These are phyloP conservation scores for Xylogone sp. DNA, from an alignment of 2,329 filamentous ascomycete genomes.

Conservation along the genomic window DNA sequence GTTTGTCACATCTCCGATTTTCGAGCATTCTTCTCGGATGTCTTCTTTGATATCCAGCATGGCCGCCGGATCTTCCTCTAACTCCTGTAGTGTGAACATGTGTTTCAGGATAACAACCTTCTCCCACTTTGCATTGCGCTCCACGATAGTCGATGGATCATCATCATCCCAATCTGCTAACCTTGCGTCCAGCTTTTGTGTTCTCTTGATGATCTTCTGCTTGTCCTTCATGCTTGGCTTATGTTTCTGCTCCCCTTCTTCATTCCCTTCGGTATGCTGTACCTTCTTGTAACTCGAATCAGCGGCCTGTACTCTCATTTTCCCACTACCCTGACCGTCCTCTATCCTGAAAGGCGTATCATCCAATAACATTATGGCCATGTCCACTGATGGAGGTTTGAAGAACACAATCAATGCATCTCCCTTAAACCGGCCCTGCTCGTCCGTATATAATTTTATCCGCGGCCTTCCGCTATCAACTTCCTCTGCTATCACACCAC, in stretches of 20 bases:
- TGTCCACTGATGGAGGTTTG: constrained; percentile 86
- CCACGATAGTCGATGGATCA: constrained; percentile 58
- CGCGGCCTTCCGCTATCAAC: constrained; percentile 83
- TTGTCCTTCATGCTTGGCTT: constrained; percentile 64
- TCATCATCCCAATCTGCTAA: constrained; percentile 96
- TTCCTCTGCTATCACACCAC: constrained; percentile 88
- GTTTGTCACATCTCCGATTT: constrained; percentile 84
- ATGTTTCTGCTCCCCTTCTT: constrained; percentile 40
- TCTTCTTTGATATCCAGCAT: constrained; percentile 93
- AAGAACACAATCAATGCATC: constrained; percentile 93
- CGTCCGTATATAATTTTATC: constrained; percentile 89
- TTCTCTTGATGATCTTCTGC: constrained; percentile 86
- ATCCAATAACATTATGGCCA: constrained; percentile 77
- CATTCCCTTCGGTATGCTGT: constrained; percentile 53
- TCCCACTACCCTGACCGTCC: constrained; percentile 46
- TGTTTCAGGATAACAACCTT: constrained; percentile 85
- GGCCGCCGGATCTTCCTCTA: constrained; percentile 79
- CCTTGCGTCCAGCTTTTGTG: constrained; percentile 86
- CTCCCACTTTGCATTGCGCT: constrained; percentile 59
- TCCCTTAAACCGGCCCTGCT: constrained; percentile 82
- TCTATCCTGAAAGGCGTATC: constrained; percentile 75
- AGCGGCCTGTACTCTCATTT: constrained; percentile 78
- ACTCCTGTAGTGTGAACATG: constrained; percentile 85
- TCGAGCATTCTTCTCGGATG: constrained; percentile 83
- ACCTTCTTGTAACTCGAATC: constrained; percentile 91